Conservation (phyloP, 257 asterid genomes). For the Hygrophila difformis region DNA sequence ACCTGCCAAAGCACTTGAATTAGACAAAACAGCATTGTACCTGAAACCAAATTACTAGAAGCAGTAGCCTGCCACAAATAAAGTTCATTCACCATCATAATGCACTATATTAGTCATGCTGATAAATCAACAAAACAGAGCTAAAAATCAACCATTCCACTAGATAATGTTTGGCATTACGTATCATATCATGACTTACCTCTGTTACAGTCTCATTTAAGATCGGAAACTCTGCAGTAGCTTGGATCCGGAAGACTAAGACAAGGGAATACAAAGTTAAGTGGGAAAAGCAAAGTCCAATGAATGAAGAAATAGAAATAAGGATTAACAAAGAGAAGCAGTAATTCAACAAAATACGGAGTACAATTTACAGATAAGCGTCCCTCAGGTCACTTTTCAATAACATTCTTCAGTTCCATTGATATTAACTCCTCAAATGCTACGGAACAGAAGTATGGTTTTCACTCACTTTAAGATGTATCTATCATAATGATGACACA, state of each 20-base stretch:
- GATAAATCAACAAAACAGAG: conserved; percentile 2
- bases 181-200: conserved; percentile 20
- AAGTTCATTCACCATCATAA: conserved; percentile 7
- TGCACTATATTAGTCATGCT: not conserved
- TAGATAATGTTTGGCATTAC: conserved; percentile 4
- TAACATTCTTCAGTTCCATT: no score
- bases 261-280: conserved; percentile 3
- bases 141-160: conserved; percentile 1
- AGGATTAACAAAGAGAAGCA: not conserved
- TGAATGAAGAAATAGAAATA: not conserved
- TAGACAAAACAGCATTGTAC: conserved; percentile 35
- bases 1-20: conserved; percentile 56
- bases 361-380: not conserved
- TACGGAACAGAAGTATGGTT: not conserved
- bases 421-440: not conserved
- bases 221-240: conserved; percentile 17
- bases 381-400: not conserved
- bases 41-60: conserved; percentile 22
- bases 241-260: conserved; percentile 18
- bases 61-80: conserved; percentile 15
- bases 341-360: not conserved
- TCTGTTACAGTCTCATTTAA: conserved; percentile 16
- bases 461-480: not conserved
- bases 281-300: conserved; percentile 2
- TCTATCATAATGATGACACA: not conserved